A percentile compares a stretch with the other conserved stretches of the same genome.
phyloP scores from a whole-genome alignment of 768 basidiomycete species.

The Asterophora parasitica region DNA sequence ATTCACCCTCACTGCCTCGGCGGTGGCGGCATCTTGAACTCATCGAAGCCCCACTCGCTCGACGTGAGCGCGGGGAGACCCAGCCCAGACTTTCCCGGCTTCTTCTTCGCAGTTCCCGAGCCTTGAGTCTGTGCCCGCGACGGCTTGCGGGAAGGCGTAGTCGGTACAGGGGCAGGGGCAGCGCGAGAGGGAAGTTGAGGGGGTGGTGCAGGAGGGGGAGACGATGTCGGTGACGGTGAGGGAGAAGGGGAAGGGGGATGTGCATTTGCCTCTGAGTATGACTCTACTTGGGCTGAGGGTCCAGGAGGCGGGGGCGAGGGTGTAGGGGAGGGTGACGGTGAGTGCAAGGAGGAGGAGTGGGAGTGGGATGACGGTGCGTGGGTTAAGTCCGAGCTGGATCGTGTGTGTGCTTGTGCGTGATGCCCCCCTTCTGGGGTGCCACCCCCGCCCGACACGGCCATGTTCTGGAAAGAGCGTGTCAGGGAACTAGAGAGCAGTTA shows the following conservation, averaged over 20 bases:
- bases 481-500: conserved; percentile 31
- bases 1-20: conserved; percentile 4
- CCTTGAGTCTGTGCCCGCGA: no score
- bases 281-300: no score
- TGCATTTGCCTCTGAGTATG: no score
- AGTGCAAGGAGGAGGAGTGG: no score
- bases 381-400: no score
- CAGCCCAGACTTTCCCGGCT: conserved; percentile 25
- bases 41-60: conserved; percentile 51
- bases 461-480: conserved; percentile 32
- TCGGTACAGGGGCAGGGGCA: no score
- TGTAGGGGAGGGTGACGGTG: no score
- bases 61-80: conserved; percentile 45
- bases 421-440: no score
- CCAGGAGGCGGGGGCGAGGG: no score
- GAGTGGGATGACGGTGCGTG: no score
- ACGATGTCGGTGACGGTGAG: neutral
- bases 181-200: neutral
- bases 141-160: no score
- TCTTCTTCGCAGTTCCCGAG: neutral
- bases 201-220: neutral
- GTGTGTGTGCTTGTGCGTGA: no score
- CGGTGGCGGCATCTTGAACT: conserved; percentile 40
- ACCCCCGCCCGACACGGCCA: conserved; percentile 18
- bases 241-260: neutral